A percentile compares a stretch with the other conserved stretches of the same genome.
Evolutionary conservation across 78 protist genomes (phyloP).

Genomic region (Dictyostelium capitatum): DNA sequence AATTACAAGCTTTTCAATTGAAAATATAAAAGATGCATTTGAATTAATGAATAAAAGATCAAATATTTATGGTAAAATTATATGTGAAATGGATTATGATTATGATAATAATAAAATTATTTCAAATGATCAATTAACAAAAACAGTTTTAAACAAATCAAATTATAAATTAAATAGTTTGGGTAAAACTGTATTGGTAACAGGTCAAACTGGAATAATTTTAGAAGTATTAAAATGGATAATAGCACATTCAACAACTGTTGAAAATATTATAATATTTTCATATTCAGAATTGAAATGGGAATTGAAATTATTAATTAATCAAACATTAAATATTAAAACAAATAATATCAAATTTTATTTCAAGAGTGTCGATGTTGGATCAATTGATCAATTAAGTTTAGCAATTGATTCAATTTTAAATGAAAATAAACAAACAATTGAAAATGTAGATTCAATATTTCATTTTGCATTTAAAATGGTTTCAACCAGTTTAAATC

Average conservation of each 20-base stretch:
- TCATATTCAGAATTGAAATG: conserved; percentile 40
- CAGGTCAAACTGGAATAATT: conserved; percentile 47
- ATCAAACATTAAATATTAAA: background rate
- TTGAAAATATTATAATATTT: conserved; percentile 15
- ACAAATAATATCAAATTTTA: background rate
- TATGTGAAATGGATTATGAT: background rate
- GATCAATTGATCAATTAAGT: background rate
- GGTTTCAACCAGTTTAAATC: too few species aligned
- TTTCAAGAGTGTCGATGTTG: conserved; percentile 25
- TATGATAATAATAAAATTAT: too few species aligned
- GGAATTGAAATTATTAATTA: conserved; percentile 31
- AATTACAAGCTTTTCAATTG: background rate
- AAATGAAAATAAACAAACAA: background rate
- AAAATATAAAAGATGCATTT: background rate
- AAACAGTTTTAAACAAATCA: too few species aligned
- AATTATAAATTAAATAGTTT: too few species aligned
- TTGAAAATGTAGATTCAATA: conserved; percentile 22
- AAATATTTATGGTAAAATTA: background rate
- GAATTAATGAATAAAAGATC: background rate
- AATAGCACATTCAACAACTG: background rate
- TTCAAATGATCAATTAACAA: too few species aligned
- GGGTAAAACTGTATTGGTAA: background rate
- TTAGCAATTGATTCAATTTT: background rate
- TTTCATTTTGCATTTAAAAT: conserved; percentile 53
- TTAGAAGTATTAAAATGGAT: background rate